These are phyloP conservation scores for Marasmius oreades DNA, from an alignment of 1,284 basidiomycete genomes.

Conservation along the genomic window DNA sequence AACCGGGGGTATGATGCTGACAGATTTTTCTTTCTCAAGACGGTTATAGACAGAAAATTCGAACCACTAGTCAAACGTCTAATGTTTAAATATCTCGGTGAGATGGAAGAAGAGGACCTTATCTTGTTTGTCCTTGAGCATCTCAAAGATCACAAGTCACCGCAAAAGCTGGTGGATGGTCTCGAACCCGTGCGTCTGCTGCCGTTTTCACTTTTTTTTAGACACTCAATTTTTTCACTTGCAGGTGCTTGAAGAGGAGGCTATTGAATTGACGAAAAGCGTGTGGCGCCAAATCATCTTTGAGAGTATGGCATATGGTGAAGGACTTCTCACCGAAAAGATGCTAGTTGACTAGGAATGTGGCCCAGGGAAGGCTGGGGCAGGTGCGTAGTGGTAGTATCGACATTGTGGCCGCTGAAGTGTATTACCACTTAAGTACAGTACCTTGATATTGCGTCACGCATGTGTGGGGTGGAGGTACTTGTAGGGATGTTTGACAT, in stretches of 20 bases:
- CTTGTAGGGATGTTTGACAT: conserved; percentile 20
- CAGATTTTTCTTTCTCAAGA: conserved; percentile 39
- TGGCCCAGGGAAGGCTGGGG: neutral
- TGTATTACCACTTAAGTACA: conserved; percentile 9
- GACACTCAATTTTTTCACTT: neutral
- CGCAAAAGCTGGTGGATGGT: conserved; percentile 79
- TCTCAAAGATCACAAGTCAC: conserved; percentile 79
- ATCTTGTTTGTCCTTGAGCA: conserved; percentile 89
- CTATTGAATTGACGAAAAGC: conserved; percentile 65
- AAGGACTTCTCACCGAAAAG: conserved; percentile 76
- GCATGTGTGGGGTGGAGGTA: neutral
- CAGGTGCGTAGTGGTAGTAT: conserved; percentile 14
- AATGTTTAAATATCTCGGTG: conserved; percentile 83
- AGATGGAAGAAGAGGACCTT: conserved; percentile 84
- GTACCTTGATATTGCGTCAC: conserved; percentile 2
- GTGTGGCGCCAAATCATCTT: conserved; percentile 89
- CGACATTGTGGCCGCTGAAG: conserved; percentile 8
- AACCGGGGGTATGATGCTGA: neutral
- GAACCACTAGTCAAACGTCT: conserved; percentile 74
- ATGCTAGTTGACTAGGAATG: conserved; percentile 61
- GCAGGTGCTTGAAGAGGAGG: conserved; percentile 88
- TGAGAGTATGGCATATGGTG: conserved; percentile 85
- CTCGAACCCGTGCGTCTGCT: conserved; percentile 75
- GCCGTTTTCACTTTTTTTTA: conserved; percentile 4
- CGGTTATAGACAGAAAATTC: conserved; percentile 76